Evolutionary conservation across 768 basidiomycete species (phyloP).

Genomic region (Kwoniella dendrophila): DNA sequence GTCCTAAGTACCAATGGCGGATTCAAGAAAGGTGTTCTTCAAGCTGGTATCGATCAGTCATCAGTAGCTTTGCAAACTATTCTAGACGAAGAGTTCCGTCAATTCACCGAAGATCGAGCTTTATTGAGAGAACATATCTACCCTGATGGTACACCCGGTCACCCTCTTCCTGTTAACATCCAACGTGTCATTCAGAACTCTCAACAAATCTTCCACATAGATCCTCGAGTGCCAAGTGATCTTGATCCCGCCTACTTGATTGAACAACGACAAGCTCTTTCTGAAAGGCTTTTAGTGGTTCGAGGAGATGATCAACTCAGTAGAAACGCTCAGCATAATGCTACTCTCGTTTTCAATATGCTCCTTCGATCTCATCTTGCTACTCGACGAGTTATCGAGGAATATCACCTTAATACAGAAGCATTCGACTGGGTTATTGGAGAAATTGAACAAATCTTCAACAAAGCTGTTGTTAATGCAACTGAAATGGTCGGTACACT

Average conservation of each 20-base stretch:
- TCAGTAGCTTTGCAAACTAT: conserved; percentile 79
- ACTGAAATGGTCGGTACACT: conserved; percentile 99
- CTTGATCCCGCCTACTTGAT: conserved; percentile 85
- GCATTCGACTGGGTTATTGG: conserved; percentile 98
- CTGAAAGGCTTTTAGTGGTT: conserved; percentile 78
- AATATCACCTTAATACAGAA: conserved; percentile 81
- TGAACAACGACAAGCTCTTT: conserved; percentile 73
- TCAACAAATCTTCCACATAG: conserved; percentile 94
- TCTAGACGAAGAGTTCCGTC: conserved; percentile 75
- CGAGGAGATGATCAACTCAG: conserved; percentile 79
- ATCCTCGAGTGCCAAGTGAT: conserved; percentile 88
- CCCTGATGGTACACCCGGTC: conserved; percentile 72
- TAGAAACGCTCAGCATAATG: conserved; percentile 77
- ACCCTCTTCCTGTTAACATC: conserved; percentile 93
- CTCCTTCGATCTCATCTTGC: conserved; percentile 89
- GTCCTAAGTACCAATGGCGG: conserved; percentile 57
- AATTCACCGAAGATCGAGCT: conserved; percentile 72
- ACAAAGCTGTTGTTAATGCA: conserved; percentile 84
- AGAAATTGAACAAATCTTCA: conserved; percentile 95
- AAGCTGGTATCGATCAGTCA: conserved; percentile 83
- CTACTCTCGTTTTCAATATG: conserved; percentile 89
- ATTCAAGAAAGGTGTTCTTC: conserved; percentile 76
- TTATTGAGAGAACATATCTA: conserved; percentile 81
- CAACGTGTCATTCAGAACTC: conserved; percentile 95
- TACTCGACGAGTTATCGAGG: conserved; percentile 80